Conservation (phyloP, 768 basidiomycete species). For the Galerina sulciceps region DNA sequence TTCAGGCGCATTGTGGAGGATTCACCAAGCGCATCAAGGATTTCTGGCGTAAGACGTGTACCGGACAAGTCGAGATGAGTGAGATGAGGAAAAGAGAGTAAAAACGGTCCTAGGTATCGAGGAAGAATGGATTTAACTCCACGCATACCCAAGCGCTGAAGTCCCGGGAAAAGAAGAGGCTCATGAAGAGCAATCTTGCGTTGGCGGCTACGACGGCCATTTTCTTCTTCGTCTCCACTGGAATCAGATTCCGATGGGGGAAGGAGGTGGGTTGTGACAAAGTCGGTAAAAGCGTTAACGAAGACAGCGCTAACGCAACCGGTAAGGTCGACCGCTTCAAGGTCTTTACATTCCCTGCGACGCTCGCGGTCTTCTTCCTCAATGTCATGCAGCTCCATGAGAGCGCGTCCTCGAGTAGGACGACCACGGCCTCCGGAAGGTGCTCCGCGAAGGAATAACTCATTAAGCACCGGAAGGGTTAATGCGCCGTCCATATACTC, state of each 20-base stretch:
- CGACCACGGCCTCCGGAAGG: constrained; percentile 72
- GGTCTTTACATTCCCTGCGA: constrained; percentile 70
- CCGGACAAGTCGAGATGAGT: constrained; percentile 92
- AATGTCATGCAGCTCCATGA: constrained; percentile 54
- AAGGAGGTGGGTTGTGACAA: constrained; percentile 71
- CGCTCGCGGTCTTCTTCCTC: constrained; percentile 83
- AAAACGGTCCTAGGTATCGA: constrained; percentile 69
- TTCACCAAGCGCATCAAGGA: constrained; percentile 68
- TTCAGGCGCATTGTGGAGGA: constrained; percentile 68
- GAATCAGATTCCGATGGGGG: constrained; percentile 43
- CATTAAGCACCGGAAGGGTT: constrained; percentile 82
- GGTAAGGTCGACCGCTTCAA: constrained; percentile 91
- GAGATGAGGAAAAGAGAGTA: constrained; percentile 82
- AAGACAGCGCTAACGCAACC: constrained; percentile 95
- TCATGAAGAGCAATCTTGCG: constrained; percentile 46
- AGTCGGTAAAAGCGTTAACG: constrained; percentile 82
- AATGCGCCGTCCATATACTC: constrained; percentile 98
- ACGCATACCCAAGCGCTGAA: constrained; percentile 80
- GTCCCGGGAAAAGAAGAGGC: constrained; percentile 63
- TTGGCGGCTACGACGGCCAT: constrained; percentile 31
- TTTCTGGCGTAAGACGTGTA: constrained; percentile 79
- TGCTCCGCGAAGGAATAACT: constrained; percentile 86
- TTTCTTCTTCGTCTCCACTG: constrained; percentile 46
- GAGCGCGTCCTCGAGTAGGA: constrained; percentile 63
- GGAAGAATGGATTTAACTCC: constrained; percentile 81